phyloP scores from a whole-genome alignment of 2,329 filamentous ascomycete species.

The Orbilia quercus region DNA sequence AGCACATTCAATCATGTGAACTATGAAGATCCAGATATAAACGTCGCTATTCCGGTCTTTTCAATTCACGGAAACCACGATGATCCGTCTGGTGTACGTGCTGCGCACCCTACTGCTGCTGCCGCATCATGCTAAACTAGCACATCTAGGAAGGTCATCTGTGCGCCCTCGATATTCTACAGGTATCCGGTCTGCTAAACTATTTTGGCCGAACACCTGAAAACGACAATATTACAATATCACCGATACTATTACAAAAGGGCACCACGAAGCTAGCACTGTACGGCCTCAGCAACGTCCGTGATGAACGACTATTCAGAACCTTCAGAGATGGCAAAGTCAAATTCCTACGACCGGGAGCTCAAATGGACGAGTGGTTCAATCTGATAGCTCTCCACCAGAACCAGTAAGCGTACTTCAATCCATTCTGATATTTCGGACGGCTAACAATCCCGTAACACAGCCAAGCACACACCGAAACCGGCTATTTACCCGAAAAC shows the following conservation, averaged over 20 bases:
- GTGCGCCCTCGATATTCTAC: conserved; percentile 88
- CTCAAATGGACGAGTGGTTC: conserved; percentile 90
- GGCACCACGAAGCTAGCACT: conserved; percentile 90
- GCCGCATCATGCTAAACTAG: conserved; percentile 44
- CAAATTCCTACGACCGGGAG: conserved; percentile 86
- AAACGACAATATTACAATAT: conserved; percentile 91
- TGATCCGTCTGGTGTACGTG: conserved; percentile 81
- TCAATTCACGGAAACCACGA: conserved; percentile 99
- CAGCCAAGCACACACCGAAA: conserved; percentile 83
- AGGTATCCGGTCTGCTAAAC: conserved; percentile 90
- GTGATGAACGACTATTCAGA: conserved; percentile 92
- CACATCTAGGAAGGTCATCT: conserved; percentile 77
- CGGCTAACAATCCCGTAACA: conserved; percentile 24
- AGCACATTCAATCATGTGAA: conserved; percentile 90
- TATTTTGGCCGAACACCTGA: conserved; percentile 94
- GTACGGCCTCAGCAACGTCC: conserved; percentile 94
- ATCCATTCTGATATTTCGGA: not conserved
- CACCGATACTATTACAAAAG: conserved; percentile 92
- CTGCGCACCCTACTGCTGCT: not conserved
- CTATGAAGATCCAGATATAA: conserved; percentile 97
- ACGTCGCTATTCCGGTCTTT: conserved; percentile 95
- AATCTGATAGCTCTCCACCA: conserved; percentile 95
- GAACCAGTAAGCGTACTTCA: conserved; percentile 72
- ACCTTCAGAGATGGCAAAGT: conserved; percentile 94
- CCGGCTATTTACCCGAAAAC: conserved; percentile 92